Evolutionary conservation across 306 rosid genomes (phyloP).

Genomic region (Glycyrrhiza uralensis): DNA sequence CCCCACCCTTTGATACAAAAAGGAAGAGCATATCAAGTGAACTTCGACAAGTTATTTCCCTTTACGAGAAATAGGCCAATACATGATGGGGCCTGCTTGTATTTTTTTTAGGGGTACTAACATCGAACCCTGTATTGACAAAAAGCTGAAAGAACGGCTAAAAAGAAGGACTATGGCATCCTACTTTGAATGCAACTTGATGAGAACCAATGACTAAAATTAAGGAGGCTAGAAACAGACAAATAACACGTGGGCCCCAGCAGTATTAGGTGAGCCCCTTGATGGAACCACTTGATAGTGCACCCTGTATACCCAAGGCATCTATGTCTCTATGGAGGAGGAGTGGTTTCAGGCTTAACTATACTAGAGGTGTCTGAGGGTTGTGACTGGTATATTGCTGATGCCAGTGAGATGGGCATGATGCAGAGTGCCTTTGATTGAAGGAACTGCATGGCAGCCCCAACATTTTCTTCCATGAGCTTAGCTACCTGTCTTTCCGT

Average conservation of each 20-base stretch:
- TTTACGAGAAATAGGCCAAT: constrained; percentile 56
- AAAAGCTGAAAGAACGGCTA: constrained; percentile 48
- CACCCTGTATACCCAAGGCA: background rate
- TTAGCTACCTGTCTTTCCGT: constrained; percentile 86
- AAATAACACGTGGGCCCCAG: constrained; percentile 45
- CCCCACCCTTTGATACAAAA: constrained; percentile 52
- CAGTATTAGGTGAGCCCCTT: constrained; percentile 31
- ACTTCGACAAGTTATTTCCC: constrained; percentile 65
- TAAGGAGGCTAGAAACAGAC: constrained; percentile 47
- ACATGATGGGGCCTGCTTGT: constrained; percentile 48
- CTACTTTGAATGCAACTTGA: constrained; percentile 84
- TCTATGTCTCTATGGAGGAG: constrained; percentile 68
- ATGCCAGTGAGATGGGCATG: constrained; percentile 92
- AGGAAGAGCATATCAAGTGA: constrained; percentile 60
- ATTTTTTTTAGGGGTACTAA: constrained; percentile 58
- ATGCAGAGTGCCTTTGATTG: constrained; percentile 94
- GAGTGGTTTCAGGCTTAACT: constrained; percentile 77
- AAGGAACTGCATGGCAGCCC: constrained; percentile 94
- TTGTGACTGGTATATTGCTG: constrained; percentile 86
- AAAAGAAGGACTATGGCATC: constrained; percentile 72
- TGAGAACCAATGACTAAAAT: constrained; percentile 39
- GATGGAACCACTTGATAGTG: constrained; percentile 19
- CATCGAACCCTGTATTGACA: constrained; percentile 60
- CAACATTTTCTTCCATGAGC: constrained; percentile 95
- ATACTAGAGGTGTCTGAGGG: constrained; percentile 71